Conservation (phyloP, 805 yeast genomes). For the Pichia californica region DNA sequence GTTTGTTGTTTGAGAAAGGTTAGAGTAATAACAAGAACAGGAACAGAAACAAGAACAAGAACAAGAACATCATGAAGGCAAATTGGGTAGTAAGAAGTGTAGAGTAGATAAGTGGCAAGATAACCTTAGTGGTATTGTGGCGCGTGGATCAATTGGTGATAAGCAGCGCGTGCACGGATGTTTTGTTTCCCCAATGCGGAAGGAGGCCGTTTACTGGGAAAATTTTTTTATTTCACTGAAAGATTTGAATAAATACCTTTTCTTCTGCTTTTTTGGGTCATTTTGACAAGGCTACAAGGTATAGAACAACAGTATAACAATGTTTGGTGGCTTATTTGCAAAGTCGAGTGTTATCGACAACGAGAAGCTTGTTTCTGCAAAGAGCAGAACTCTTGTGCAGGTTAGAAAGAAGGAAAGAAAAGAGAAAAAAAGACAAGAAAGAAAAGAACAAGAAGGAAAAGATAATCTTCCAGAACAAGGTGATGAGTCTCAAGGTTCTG, state of each 20-base stretch:
- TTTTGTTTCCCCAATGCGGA: too few species aligned
- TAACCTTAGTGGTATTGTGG: background rate
- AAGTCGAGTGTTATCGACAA: constrained; percentile 41
- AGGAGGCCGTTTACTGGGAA: background rate
- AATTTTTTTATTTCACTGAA: background rate
- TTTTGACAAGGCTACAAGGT: too few species aligned
- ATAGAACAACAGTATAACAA: background rate
- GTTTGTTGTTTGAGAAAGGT: background rate
- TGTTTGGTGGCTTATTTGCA: constrained; percentile 28
- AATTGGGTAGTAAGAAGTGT: background rate
- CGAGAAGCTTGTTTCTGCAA: constrained; percentile 24
- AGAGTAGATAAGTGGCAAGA: too few species aligned
- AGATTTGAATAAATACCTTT: too few species aligned
- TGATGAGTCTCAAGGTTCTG: too few species aligned
- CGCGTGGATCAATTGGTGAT: too few species aligned
- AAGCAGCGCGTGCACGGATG: too few species aligned
- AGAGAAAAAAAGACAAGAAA: constrained; percentile 18
- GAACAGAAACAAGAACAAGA: too few species aligned
- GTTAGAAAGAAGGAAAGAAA: constrained; percentile 10
- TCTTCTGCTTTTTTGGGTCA: too few species aligned
- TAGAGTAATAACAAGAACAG: background rate
- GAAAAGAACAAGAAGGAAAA: constrained; percentile 16
- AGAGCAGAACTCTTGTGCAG: constrained; percentile 17
- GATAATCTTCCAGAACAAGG: too few species aligned
- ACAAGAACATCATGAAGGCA: too few species aligned